Base-by-base conservation (phyloP, 352 stramenopile species). In the Globisporangium uncinulatum region DNA sequence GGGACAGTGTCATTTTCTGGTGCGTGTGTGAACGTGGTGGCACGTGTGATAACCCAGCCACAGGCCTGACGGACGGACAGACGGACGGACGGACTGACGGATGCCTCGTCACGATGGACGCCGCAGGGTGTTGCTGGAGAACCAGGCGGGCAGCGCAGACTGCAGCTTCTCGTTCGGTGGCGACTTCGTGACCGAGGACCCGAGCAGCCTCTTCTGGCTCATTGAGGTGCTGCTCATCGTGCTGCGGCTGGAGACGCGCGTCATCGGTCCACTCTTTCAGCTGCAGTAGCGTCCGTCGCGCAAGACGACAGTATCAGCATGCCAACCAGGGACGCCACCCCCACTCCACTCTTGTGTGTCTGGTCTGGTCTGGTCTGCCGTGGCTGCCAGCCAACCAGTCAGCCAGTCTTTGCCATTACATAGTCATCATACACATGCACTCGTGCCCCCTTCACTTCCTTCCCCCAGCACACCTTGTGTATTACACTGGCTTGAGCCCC, bases 401-500 rank as follows among this genome's bases (percentile, higher is more conserved):
- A 44, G 39, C 14, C 39, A 19, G 13, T 44, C 39, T n/a, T 44
- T 44, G 39, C 39, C 39, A n/a, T 44, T 44, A 44, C 15, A 44
- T 44, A 44, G 15, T n/a, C 39, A 44, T 44, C 39, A 17, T 44
- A 44, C 14, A 44, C 39, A 44, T 19, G 39, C 39, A 44, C 7
- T 39, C 34, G 34, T 8, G 10, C 10, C 34, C 34, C 34, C 10
- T 39, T 37, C 32, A 37, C 32, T 9, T 39, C 34, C 34, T 13
- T 39, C 42, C 2, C 17, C 24, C 42, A 9, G 24, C 20, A n/a
- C n/a, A n/a, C 43, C 6, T 24, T 51, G 21, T 6, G n/a, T 13
- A 29, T 32, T 74, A 89, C 7, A 89, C 73, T 6, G 79, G 79
- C 9, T 74, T 78, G 21, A 89, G 62, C 0, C 77, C 77, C 54